Percentiles rank a stretch among this genome's conserved stretches.
Conservation (phyloP, 1,284 basidiomycete species). For the Exobasidium cylindrosporum region DNA sequence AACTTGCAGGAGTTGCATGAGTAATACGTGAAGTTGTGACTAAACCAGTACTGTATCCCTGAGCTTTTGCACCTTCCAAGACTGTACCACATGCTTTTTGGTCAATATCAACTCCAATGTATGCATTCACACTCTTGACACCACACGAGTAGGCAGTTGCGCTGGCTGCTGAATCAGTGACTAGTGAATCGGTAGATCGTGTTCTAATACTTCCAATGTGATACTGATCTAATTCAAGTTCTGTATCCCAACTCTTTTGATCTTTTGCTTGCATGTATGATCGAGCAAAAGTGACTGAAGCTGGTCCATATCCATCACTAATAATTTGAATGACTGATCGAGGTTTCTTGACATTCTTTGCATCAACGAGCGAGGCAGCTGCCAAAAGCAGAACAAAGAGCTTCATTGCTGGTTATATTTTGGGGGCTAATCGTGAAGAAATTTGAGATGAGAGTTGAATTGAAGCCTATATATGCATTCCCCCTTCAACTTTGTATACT, state of each 20-base stretch:
- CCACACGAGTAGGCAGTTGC: constrained; percentile 55
- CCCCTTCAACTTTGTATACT: too few relatives aligned
- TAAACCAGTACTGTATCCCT: constrained; percentile 47
- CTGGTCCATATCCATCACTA: constrained; percentile 53
- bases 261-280: constrained; percentile 29
- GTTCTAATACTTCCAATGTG: constrained; percentile 52
- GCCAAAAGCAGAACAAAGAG: too few relatives aligned
- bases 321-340: constrained; percentile 36
- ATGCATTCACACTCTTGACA: constrained; percentile 48
- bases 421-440: too few relatives aligned
- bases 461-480: too few relatives aligned
- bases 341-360: too few relatives aligned
- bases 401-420: too few relatives aligned
- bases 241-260: constrained; percentile 24
- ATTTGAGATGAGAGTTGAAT: too few relatives aligned
- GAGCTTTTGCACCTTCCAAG: constrained; percentile 52
- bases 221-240: constrained; percentile 47
- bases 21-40: constrained; percentile 53
- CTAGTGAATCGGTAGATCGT: constrained; percentile 46
- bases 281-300: constrained; percentile 52
- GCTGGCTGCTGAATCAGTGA: constrained; percentile 53
- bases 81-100: constrained; percentile 53
- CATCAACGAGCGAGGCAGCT: too few relatives aligned
- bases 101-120: constrained; percentile 51
- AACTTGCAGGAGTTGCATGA: constrained; percentile 52